Conservation (phyloP, 768 basidiomycete genomes). For the Pleurotus pulmonarius region DNA sequence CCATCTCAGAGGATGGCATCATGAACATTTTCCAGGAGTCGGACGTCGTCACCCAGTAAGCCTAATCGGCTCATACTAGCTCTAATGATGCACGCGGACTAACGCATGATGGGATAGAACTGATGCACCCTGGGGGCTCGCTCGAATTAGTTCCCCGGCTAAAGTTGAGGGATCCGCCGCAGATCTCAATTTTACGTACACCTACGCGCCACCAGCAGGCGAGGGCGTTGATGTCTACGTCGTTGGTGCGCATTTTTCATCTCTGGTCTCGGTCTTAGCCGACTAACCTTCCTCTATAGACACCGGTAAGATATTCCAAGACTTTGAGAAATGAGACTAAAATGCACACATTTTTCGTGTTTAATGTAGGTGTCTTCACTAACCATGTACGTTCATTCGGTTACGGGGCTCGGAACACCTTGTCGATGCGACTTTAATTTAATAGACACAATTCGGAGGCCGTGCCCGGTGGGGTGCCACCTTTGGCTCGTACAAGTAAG, state of each 20-base stretch:
- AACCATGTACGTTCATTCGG: slow-evolving; percentile 16
- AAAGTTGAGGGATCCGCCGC: slow-evolving; percentile 11
- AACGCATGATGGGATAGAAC: slow-evolving; percentile 12
- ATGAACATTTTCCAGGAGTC: slow-evolving; percentile 15
- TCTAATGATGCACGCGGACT: background rate
- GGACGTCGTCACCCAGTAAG: slow-evolving; percentile 2
- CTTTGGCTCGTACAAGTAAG: slow-evolving; percentile 23
- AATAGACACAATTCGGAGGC: slow-evolving; percentile 33
- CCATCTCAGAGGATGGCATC: slow-evolving; percentile 26
- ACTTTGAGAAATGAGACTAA: too few species aligned
- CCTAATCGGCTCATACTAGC: background rate
- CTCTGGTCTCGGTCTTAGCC: background rate
- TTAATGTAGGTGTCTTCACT: slow-evolving; percentile 15
- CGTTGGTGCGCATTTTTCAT: slow-evolving; percentile 24
- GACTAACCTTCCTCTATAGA: background rate
- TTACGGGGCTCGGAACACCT: too few species aligned
- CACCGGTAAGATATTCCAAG: slow-evolving; percentile 15
- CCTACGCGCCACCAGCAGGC: slow-evolving; percentile 26
- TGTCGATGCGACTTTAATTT: background rate
- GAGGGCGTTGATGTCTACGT: slow-evolving; percentile 31
- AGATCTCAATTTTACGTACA: slow-evolving; percentile 20
- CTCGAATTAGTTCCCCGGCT: slow-evolving; percentile 18
- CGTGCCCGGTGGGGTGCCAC: slow-evolving; percentile 38
- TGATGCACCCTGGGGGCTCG: slow-evolving; percentile 30
- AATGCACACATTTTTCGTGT: background rate